Evolutionary conservation across 495 filamentous ascomycete genomes (phyloP).

Genomic region (Achaetomiella virescens): DNA sequence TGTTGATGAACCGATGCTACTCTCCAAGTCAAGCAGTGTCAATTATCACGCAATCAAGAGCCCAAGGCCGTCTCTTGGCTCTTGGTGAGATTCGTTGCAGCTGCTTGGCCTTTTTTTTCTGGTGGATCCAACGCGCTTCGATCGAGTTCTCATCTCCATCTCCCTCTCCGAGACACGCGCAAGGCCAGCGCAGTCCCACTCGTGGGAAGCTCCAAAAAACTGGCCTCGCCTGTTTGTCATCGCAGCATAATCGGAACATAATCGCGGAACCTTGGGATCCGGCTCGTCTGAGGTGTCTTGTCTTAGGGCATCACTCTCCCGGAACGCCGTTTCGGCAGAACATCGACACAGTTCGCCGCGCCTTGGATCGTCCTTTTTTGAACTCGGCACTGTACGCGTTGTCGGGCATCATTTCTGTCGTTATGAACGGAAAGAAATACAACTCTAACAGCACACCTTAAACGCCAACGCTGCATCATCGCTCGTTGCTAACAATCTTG

Average conservation of each 20-base stretch:
- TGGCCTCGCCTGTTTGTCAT: constrained; percentile 5
- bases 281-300: neutral
- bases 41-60: neutral
- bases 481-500: neutral
- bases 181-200: neutral
- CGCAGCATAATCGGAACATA: constrained; percentile 5
- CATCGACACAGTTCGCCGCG: too few species aligned
- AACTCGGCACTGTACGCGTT: too few species aligned
- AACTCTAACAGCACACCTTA: neutral
- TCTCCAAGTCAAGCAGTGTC: too few species aligned
- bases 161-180: neutral
- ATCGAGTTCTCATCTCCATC: neutral
- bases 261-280: neutral
- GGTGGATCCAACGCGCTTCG: neutral
- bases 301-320: too few species aligned
- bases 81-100: neutral
- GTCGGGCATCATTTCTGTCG: neutral
- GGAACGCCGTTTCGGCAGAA: too few species aligned
- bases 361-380: too few species aligned
- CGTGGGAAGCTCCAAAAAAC: neutral
- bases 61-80: neutral
- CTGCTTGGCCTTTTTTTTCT: too few species aligned
- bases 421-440: neutral
- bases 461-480: constrained; percentile 1
- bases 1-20: too few species aligned